Base-by-base conservation (phyloP, 1,284 basidiomycete genomes). In the Sporisorium scitamineum region DNA sequence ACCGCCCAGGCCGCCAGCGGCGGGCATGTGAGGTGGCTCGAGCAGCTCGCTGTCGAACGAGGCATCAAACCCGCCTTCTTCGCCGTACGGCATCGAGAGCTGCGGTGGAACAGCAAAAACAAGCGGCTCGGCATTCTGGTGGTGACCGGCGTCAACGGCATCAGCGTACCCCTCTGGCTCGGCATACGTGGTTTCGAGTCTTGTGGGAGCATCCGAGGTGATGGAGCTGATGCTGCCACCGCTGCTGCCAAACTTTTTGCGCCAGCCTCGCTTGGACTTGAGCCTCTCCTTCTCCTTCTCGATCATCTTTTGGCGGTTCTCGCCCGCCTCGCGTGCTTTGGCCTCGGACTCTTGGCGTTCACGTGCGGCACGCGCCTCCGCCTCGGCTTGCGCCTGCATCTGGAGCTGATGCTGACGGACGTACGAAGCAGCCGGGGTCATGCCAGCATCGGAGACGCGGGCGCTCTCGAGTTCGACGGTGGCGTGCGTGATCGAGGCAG, bases 371-470 rank as follows among this genome's bases (percentile, higher is more conserved):
- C 76, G 74, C 42, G 73, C 67, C 47, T 80, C 81, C 0, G 81
- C 75, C 67, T 86, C 81, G 48, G 83, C 85, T 75, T 85, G 78
- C 56, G 45, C 86, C 85, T 39, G 84, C 93, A 50, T 92, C 92
- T 22, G 94, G 93, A 82, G 62, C 70, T 87, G 86, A 85, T 97
- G 95, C 85, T 95, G 93, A 48, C 94, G 87, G 0, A 94, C 94
- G 14, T 97, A 90, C 82, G 93, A 92, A 0, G 95, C 96, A 29
- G 96, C 95, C 4, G 95, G 95, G 76, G 93, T 94, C 59, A 98
- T 88, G 10, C 94, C 94, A 51, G 89, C 90, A 85, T 93, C 86
- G 54, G 90, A 89, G 2, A 88, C 86, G 70, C 89, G 88, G 0
- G 61, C 51, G 47, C 88, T 89, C 79, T 96, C 94, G 71, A 93